Base-by-base conservation (phyloP, 2,329 filamentous ascomycete genomes). In the Fusarium dimerum region DNA sequence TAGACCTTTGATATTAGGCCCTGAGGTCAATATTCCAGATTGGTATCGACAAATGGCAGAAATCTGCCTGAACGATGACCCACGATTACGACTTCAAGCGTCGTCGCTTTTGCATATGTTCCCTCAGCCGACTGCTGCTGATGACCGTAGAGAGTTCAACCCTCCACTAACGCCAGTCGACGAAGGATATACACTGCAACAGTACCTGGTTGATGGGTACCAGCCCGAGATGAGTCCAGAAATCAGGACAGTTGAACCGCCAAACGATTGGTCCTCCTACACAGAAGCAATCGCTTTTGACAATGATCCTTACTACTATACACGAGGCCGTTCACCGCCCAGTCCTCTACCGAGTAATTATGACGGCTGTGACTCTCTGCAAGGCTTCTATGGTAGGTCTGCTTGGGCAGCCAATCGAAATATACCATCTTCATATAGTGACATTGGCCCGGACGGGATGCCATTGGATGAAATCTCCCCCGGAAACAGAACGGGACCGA, bases 31-130 rank as follows among this genome's bases (percentile, higher is more conserved):
- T 26, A 80, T 95, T 9, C 94, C 94, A 0, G 76, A 79, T 12
- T 97, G 92, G 80, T 97, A 90, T 70, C 83, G 85, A 54, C 78
- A 82, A 15, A 78, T 96, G 45, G 85, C 96, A 38, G 81, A 86
- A 48, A 85, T 85, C 15, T 97, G 93, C 68, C 77, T 97, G 47
- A 88, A 83, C 57, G 80, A 87, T 29, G 80, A 86, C 52, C 93
- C 94, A 7, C 84, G 88, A 51, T 76, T 84, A 49, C 84, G 94
- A 46, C 75, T 85, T 11, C 85, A 90, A 46, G 93, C 94, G 4
- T 84, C 85, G 45, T 80, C 86, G 26, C 78, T 97, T 13, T 76
- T 96, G 13, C 69, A 73, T 1, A 75, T 85, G 60, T 94, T 96
- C 56, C 90, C 90, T 13, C 52, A 48, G 2, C 47, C 53, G 16